Evolutionary conservation across 495 filamentous ascomycete genomes (phyloP), one percentile per base, ranked within the genome.

Genomic region (Daldinia bambusicola): DNA sequence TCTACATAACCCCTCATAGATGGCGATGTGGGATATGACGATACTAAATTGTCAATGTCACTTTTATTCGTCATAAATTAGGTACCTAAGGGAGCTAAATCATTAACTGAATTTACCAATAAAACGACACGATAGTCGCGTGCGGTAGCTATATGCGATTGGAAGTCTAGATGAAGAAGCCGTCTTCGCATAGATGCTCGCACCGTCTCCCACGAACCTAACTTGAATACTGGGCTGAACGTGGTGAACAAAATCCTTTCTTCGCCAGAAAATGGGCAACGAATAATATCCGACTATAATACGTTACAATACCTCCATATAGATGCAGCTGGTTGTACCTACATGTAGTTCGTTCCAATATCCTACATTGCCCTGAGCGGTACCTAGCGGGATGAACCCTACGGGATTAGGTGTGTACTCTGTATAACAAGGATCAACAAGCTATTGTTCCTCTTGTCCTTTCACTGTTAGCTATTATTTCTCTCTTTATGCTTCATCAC

Each of bases 321-420:
- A 55, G 61, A 61, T 68, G 70, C 70, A 72, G 50, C 63, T 48
- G 32, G 40, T 65, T 67, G 70, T 72, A 72, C 70, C 70, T 72
- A 72, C 60, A 72, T 67, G 64, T 68, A 72, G 60, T 72, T 72
- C 60, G 45, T 67, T 32, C 63, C 36, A 43, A 68, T 59, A 38
- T 55, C 40, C 26, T 65, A 40, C 40, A 55, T 36, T 59, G 57
- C 58, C 36, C 63, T 63, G 52, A 45, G 53, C n/a, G 22, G 14
- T 59, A n/a, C 18, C 45, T 59, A 67, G 64, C 40, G 64, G 60
- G 50, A 65, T 34, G 50, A 65, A 72, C 70, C 70, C 64, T 59
- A 71, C 64, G 50, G 50, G 70, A 63, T 32, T 58, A 59, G 43
- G 63, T 59, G 63, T n/a, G 30, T 57, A 43, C 16, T 3, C 26